Evolutionary conservation across 2,329 filamentous ascomycete genomes (phyloP), one percentile per base, ranked within the genome.

Genomic region (Plenodomus tracheiphilus): DNA sequence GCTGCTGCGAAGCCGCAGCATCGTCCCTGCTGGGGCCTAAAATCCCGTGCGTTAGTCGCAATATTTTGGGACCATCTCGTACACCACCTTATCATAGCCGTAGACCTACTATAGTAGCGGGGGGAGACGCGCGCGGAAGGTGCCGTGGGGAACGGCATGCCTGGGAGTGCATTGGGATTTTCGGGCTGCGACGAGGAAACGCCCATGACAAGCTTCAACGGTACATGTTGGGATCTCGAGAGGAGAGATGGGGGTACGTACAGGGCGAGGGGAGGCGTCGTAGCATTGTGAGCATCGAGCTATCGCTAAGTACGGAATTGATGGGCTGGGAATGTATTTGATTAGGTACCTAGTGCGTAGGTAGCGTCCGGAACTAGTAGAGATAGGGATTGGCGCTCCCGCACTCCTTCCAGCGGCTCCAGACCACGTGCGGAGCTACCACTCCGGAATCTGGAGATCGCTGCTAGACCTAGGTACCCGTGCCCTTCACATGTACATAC

Each of bases 21-120:
- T 62, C 56, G 41, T 64, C 61, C 51, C 56, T 56, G 2, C 46
- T 45, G 1, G 59, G 56, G 32, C 43, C 61, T 62, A 32, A n/a
- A 11, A 4, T 22, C 28, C 7, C 4, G 15, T 8, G 28, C 11
- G 28, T 8, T 32, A 8, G 28, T 32, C 13, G 8, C 28, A 4
- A 11, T 15, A 15, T 11, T 15, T 32, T 15, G 6, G 4, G 11
- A 11, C 28, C 11, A 32, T 15, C 6, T 32, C 11, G 28, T 15
- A 32, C 15, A 10, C 13, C 6, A 32, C 4, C 13, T 6, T 11
- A 15, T 32, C 28, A 32, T 11, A 32, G 28, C 28, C 28, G 11
- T 32, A 15, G 6, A 32, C 28, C 4, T 32, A 32, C 28, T 32
- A 32, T 15, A 11, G 28, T 15, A 11, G 28, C 28, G 9, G 13